Base-by-base conservation (phyloP, 345 rosid genomes). In the Hibiscus mutabilis region DNA sequence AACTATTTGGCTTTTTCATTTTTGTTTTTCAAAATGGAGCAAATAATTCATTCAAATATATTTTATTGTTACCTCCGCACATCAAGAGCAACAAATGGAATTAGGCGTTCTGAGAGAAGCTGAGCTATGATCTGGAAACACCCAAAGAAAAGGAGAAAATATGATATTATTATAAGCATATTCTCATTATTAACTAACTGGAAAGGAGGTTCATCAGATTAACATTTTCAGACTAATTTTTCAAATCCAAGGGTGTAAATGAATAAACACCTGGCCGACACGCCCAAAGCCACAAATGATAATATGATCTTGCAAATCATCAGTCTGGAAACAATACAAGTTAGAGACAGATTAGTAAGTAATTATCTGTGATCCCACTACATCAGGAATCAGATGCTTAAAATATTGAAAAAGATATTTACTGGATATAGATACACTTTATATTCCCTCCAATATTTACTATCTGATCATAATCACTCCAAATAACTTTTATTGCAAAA, bases 311-410 rank as follows among this genome's bases (percentile, higher is more conserved):
- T 49, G 53, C 53, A 49, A 49, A 49, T 49, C 53, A 49, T 49
- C 53, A 13, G 53, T 49, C 98, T 91, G 88, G 49, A 86, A 74
- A 75, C 59, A 79, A 68, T 76, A 68, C 22, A 76, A 68, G 35
- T 47, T 59, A 16, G 70, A 69, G 77, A 76, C 49, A 60, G 44
- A 58, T 62, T 42, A 69, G 49, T 31, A 19, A 55, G 53, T 63
- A 47, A 40, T 59, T 27, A 46, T 52, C 18, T 9, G 37, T 2
- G 1, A 62, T 15, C 56, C 51, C 73, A 63, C 25, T 40, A 57
- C 53, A 42, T 70, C 14, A 40, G 5, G 19, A 58, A 16, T 69
- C 22, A 25, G 6, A 25, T 49, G 63, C 27, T 46, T 22, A 66
- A 58, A 16, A 35, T 33, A 59, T 8, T 35, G 46, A 5, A 2